These are phyloP conservation scores for Castanopsis chinensis DNA, from an alignment of 306 rosid species.

Conservation along the genomic window DNA sequence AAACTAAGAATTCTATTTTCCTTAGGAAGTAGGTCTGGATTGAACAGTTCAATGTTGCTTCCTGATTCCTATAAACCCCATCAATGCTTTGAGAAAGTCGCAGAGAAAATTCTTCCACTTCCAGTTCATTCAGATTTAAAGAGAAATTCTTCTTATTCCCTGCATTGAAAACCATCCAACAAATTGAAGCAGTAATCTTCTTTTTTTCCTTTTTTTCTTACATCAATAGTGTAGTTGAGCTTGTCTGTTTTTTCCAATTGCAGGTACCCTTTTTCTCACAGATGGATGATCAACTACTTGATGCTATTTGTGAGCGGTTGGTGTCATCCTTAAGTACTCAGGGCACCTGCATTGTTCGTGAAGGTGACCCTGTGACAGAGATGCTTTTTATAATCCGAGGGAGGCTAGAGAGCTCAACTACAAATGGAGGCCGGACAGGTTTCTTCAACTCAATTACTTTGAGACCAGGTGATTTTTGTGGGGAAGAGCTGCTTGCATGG, in stretches of 20 bases:
- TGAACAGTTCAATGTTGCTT: not conserved
- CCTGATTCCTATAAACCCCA: not conserved
- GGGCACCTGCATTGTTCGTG: constrained; percentile 78
- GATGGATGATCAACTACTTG: constrained; percentile 85
- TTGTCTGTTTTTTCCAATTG: constrained; percentile 16
- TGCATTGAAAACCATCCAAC: not conserved
- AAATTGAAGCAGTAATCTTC: not conserved
- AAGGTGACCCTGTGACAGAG: constrained; percentile 91
- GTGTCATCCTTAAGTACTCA: constrained; percentile 74
- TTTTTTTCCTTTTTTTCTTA: constrained; percentile 2
- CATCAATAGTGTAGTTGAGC: not conserved
- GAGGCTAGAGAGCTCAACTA: constrained; percentile 85
- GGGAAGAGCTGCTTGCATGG: constrained; percentile 94
- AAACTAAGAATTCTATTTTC: no score
- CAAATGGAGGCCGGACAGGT: constrained; percentile 87
- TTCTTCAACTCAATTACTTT: constrained; percentile 80
- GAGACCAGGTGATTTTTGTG: constrained; percentile 89
- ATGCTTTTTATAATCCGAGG: constrained; percentile 93
- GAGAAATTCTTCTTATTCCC: not conserved
- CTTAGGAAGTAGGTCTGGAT: not conserved
- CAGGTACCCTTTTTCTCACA: constrained; percentile 94
- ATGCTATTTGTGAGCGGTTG: constrained; percentile 84
- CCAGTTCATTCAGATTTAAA: no score
- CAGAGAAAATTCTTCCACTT: no score
- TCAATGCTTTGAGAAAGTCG: not conserved